Conservation (phyloP, 208 protist species). For the Trypanosoma mega region DNA sequence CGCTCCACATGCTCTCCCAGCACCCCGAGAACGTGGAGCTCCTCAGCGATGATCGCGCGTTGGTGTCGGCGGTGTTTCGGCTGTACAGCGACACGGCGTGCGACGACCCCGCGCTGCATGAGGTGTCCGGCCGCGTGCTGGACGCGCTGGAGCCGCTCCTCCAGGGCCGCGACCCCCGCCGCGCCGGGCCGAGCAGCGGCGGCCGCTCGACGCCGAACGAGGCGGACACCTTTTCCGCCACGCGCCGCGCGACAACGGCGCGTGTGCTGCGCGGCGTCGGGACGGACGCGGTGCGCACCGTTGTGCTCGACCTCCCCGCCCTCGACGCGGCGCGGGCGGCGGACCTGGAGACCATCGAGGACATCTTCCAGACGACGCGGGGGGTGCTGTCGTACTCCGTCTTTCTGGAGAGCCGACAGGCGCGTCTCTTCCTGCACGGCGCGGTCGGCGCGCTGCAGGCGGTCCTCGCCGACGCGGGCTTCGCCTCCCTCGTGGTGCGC, state of each 20-base stretch:
- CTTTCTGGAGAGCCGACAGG: slow-evolving; percentile 47
- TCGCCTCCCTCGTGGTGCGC: slow-evolving; percentile 52
- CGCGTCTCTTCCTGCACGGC: slow-evolving; percentile 63
- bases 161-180: slow-evolving; percentile 49
- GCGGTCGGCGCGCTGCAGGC: slow-evolving; percentile 43
- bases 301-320: slow-evolving; percentile 75
- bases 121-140: slow-evolving; percentile 45
- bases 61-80: slow-evolving; percentile 57
- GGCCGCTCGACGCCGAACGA: slow-evolving; percentile 1
- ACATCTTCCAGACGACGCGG: slow-evolving; percentile 73
- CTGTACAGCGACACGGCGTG: slow-evolving; percentile 74
- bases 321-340: slow-evolving; percentile 50
- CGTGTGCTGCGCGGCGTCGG: slow-evolving; percentile 28
- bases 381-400: slow-evolving; percentile 87
- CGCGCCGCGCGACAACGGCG: slow-evolving; percentile 1
- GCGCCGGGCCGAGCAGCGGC: no score
- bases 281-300: slow-evolving; percentile 48
- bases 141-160: slow-evolving; percentile 52
- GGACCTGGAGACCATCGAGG: slow-evolving; percentile 74
- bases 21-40: slow-evolving; percentile 87
- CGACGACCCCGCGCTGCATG: slow-evolving; percentile 78
- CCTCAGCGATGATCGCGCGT: slow-evolving; percentile 38
- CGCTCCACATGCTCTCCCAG: slow-evolving; percentile 72
- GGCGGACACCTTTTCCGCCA: slow-evolving; percentile 4
- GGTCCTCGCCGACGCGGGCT: slow-evolving; percentile 44